These are phyloP conservation scores for Acorus gramineus DNA, from an alignment of 106 monocot genomes.

Conservation along the genomic window DNA sequence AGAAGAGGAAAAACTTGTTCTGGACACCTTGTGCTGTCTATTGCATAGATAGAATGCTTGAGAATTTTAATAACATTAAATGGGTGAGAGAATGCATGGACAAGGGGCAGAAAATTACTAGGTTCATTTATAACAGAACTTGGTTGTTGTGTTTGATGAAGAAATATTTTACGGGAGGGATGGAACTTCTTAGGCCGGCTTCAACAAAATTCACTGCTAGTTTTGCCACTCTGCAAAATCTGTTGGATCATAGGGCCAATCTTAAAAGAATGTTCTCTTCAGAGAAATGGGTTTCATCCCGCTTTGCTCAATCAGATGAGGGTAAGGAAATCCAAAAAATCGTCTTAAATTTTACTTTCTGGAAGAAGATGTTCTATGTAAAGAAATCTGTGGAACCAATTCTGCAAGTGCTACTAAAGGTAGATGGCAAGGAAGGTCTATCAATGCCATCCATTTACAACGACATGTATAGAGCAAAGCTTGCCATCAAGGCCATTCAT, in stretches of 20 bases:
- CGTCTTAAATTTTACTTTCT: constrained; percentile 31
- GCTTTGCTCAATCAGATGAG: constrained; percentile 27
- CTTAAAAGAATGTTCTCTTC: constrained; percentile 56
- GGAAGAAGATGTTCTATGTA: constrained; percentile 43
- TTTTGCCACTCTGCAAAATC: constrained; percentile 31
- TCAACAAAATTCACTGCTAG: constrained; percentile 20
- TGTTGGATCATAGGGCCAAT: constrained; percentile 28
- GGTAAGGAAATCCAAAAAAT: constrained; percentile 48
- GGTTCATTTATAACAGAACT: constrained; percentile 35
- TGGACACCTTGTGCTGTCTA: constrained; percentile 52
- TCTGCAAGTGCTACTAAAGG: constrained; percentile 28
- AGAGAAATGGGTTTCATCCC: constrained; percentile 36
- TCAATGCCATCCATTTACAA: constrained; percentile 35
- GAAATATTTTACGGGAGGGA: constrained; percentile 40
- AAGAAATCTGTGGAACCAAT: constrained; percentile 42
- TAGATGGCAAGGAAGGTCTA: constrained; percentile 17
- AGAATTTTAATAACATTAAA: constrained; percentile 35
- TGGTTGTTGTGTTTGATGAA: constrained; percentile 45
- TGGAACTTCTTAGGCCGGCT: constrained; percentile 32
- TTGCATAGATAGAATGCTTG: constrained; percentile 36
- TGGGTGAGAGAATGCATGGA: constrained; percentile 33
- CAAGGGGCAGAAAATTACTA: constrained; percentile 35
- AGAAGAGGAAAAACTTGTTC: constrained; percentile 47
- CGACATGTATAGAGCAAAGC: constrained; percentile 28
- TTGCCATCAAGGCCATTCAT: constrained; percentile 36